Base-by-base conservation (phyloP, 805 yeast species). In the Candida arabinofermentans region DNA sequence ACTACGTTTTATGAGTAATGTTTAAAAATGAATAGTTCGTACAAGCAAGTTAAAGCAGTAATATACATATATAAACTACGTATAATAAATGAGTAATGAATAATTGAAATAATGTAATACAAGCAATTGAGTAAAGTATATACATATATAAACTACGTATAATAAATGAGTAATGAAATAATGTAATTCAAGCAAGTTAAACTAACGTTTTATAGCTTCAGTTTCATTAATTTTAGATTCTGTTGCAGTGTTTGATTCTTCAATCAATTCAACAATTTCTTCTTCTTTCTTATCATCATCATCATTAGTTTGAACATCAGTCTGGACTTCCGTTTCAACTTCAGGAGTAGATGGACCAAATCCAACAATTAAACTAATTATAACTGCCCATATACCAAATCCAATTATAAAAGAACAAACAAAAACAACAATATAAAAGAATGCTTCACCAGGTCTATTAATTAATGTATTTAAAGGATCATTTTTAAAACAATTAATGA, bases 401-500 rank as follows among this genome's bases (percentile, higher is more conserved):
- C 47, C 34, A 12, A 76, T 36, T 5, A 77, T 65, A 37, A 75
- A 61, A 2, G 62, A 41, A 13, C 69, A 46, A 14, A 77, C 59
- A 33, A 73, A 59, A 14, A 66, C 61, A 13, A 69, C 63, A 22
- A 75, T 64, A 53, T 75, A 78, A 24, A 71, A 54, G 14, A 74
- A 64, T 37, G 76, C 76, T 49, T 74, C 78, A 33, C 69, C 59
- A 2, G 84, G 84, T 47, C 74, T 67, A 18, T 61, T 56, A 22
- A 64, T 46, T 21, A 79, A 49, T 1, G 77, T 68, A 12, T 50
- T 53, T 14, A 70, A 43, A 21, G 86, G 86, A 41, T 70, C 69
- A 5, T 47, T 50, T 31, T 64, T 46, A 50, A 79, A 66, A 18
- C 68, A 74, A 22, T 44, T 49, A 47, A 72, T 52, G 50, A 48